Evolutionary conservation across 805 yeast genomes (phyloP), one percentile per base, ranked within the genome.

Genomic region (Ogataea wickerhamii): DNA sequence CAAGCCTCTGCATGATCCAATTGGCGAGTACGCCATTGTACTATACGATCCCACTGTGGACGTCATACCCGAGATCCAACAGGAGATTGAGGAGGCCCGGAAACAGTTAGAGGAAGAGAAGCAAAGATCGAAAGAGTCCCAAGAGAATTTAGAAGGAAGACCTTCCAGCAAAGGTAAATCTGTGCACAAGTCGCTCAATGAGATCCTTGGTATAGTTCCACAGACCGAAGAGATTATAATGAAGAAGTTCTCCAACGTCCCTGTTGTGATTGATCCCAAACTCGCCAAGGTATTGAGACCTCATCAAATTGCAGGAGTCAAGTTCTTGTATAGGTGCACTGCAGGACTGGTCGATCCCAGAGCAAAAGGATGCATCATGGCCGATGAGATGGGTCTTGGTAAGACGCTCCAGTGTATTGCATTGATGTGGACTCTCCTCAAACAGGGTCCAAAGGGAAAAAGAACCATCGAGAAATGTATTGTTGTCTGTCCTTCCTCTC

Each of bases 341-440:
- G 74, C 96, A 1, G 98, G 98, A 0, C 63, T 89, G 23, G 74
- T 82, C 19, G 87, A 83, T 56, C 74, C 87, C 6, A 70, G 82
- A 23, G 97, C 97, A 0, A 78, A 83, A 53, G 98, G 98, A 3
- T 91, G 97, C 56, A 91, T 91, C 35, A 91, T 91, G 98, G 97
- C 97, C 0, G 97, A 88, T 64, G 97, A 86, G 60, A 88, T 88
- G 97, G 97, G 96, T 4, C 68, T 87, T 27, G 96, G 96, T 18
- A 87, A 87, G 56, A 87, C 96, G 0, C 67, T 87, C 18, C 96
- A 87, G 58, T 91, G 98, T 60, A 73, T 91, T 23, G 72, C 96
- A 0, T 68, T 91, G 22, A 73, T 89, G 85, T 91, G 98, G 98
- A 91, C 97, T 0, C 59, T 91, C 34, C 67, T 91, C 34, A 77